Percentiles rank a stretch among this genome's conserved stretches.
Conservation (phyloP, 768 basidiomycete species). For the Sarcomyxa edulis region DNA sequence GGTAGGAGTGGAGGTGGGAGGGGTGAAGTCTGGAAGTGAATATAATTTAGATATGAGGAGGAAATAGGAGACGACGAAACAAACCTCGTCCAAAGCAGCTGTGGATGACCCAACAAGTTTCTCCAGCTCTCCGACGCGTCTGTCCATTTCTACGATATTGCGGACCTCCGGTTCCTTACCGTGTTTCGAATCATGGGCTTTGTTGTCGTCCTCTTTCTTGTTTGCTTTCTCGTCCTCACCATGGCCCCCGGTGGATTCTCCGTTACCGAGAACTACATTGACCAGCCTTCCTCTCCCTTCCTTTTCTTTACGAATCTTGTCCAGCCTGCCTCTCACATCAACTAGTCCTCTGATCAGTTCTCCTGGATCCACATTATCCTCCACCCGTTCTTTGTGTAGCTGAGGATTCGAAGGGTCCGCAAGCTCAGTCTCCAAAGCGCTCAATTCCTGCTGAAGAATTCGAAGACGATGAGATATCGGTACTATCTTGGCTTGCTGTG, state of each 20-base stretch:
- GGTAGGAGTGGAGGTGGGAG: slow-evolving; percentile 80
- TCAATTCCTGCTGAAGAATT: slow-evolving; percentile 70
- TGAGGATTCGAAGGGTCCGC: slow-evolving; percentile 74
- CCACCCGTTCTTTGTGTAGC: slow-evolving; percentile 52
- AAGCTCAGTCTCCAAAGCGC: slow-evolving; percentile 77
- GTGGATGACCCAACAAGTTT: slow-evolving; percentile 78
- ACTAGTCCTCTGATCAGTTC: slow-evolving; percentile 75
- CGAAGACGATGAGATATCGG: slow-evolving; percentile 58
- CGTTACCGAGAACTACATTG: slow-evolving; percentile 45
- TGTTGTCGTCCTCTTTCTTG: slow-evolving; percentile 6
- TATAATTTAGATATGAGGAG: not conserved
- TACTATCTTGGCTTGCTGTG: slow-evolving; percentile 25
- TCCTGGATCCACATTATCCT: slow-evolving; percentile 62
- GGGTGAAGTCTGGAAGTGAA: slow-evolving; percentile 55
- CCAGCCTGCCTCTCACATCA: slow-evolving; percentile 64
- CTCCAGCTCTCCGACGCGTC: slow-evolving; percentile 80
- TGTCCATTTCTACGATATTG: slow-evolving; percentile 71
- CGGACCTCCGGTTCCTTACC: slow-evolving; percentile 32
- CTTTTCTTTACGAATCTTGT: slow-evolving; percentile 58
- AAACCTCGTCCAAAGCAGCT: slow-evolving; percentile 77
- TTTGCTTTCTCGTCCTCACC: slow-evolving; percentile 10
- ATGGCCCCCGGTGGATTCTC: slow-evolving; percentile 11
- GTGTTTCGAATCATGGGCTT: slow-evolving; percentile 3
- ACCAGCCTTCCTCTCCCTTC: slow-evolving; percentile 66
- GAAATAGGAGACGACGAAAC: slow-evolving; percentile 11